Evolutionary conservation across 768 basidiomycete genomes (phyloP), one percentile per base, ranked within the genome.

Genomic region (Boletus coccyginus): DNA sequence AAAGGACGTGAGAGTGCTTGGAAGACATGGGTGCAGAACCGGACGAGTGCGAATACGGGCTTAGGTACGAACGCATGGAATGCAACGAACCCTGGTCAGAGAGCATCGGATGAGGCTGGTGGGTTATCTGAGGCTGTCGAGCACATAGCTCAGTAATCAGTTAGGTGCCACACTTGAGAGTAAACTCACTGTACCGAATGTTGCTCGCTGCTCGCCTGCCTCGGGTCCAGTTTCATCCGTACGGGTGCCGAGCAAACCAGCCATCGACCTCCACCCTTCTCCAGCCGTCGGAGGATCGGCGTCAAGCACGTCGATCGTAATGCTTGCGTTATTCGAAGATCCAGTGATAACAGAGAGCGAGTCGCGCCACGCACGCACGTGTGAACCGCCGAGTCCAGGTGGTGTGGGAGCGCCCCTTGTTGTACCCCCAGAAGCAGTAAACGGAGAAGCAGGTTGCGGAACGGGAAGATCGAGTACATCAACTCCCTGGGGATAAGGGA

Each of bases 1-100:
- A 61, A 16, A 78, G 78, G 43, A 72, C 73, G 29, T 74, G 70
- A 19, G 74, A 70, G 29, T 78, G 77, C 9, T 73, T 74, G 7
- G 76, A 70, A 4, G 83, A 81, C 8, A 77, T 71, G 7, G 83
- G 75, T 10, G 77, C 80, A 9, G 86, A 87, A 44, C 81, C 81
- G 1, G 83, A 81, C 44, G 77, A 76, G 29, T 65, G 67, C 2
- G 78, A 72, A 16, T 72, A 66, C 0, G 84, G 82, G 60, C 75
- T 77, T 19, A 85, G 67, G 52, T 81, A 80, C 1, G 86, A 88
- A 61, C 84, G 81, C 12, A 90, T 67, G 0, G 88, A 88, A 61
- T 85, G 81, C 12, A 90, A 67, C 0, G 88, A 90, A 27, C 80
- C 84, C 60, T 79, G 78, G 61, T 88, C 85, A 24, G 88, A 86